Evolutionary conservation across 768 basidiomycete species (phyloP), one percentile per base, ranked within the genome.

Genomic region (Thelephora ganbajun): DNA sequence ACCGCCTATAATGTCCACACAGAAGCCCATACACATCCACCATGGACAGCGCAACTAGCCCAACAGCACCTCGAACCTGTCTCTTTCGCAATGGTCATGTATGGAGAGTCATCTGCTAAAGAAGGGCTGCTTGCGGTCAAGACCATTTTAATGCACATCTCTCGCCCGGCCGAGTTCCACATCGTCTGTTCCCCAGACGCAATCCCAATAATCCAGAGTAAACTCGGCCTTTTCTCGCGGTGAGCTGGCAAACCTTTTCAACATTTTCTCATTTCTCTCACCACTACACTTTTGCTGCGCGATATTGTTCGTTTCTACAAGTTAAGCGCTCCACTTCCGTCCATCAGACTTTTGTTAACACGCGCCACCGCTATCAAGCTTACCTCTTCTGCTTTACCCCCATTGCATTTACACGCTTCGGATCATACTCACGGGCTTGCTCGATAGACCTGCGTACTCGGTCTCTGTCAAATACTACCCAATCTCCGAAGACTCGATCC

Each of bases 111-210:
- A 7, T 5, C 16, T 11, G 47, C 47, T 2, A 44, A 14, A 14
- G 47, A 48, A 23, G 47, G 47, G 6, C 39, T 44, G 18, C 18
- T 51, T n/a, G 50, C 50, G 6, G 30, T 53, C 42, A 53, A 53
- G 47, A 48, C 52, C 11, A 43, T 46, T 9, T 46, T 53, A 12
- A 55, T 55, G 52, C 52, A 53, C 18, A 37, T 47, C 30, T 50
- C 52, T 12, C 49, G 53, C 12, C 49, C 54, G 11, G 44, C 50
- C n/a, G 35, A 50, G n/a, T 43, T 55, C 33, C 54, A 55, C 39
- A 53, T 55, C 35, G 39, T 55, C 44, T 55, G 54, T 41, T 35
- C 44, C 11, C 46, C 45, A 12, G 49, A 50, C 20, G 50, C 53
- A 13, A 51, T 55, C 20, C 34, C 37, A 14, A 42, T 48, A 42